phyloP scores from a whole-genome alignment of 352 stramenopile genomes.

The Globisporangium cylindrosporum region DNA sequence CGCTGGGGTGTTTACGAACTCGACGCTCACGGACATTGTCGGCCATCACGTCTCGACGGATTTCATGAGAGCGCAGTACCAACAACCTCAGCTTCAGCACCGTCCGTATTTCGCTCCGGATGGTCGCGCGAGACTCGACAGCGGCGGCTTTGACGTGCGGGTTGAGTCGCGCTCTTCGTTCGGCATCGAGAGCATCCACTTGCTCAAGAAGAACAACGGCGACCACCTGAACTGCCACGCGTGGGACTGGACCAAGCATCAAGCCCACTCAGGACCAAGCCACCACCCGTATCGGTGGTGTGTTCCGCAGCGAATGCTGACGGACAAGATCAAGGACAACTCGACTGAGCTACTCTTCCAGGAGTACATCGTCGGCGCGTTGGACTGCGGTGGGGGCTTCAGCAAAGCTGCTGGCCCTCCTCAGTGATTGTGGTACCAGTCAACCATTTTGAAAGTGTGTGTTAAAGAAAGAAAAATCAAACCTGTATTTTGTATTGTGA shows the following conservation, averaged over 20 bases:
- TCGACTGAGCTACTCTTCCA: constrained; percentile 27
- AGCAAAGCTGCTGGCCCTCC: constrained; percentile 29
- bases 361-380: constrained; percentile 47
- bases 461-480: not conserved
- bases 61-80: not conserved
- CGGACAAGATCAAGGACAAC: constrained; percentile 26
- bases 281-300: constrained; percentile 32
- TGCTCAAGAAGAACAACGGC: constrained; percentile 45
- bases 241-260: constrained; percentile 37
- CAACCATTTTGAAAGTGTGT: not conserved
- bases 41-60: constrained; percentile 22
- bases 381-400: constrained; percentile 43
- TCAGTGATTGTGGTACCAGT: not conserved
- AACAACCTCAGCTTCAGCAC: not conserved
- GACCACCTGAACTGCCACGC: constrained; percentile 49
- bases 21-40: constrained; percentile 36
- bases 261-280: not conserved
- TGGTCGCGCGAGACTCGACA: constrained; percentile 28
- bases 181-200: constrained; percentile 41
- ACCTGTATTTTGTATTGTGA: not conserved
- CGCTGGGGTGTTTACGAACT: constrained; percentile 20
- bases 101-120: constrained; percentile 23
- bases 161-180: constrained; percentile 35
- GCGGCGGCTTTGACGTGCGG: constrained; percentile 38
- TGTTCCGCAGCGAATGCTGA: constrained; percentile 42